phyloP scores from a whole-genome alignment of 1,284 basidiomycete species.

The Erythrobasidium hasegawianum region DNA sequence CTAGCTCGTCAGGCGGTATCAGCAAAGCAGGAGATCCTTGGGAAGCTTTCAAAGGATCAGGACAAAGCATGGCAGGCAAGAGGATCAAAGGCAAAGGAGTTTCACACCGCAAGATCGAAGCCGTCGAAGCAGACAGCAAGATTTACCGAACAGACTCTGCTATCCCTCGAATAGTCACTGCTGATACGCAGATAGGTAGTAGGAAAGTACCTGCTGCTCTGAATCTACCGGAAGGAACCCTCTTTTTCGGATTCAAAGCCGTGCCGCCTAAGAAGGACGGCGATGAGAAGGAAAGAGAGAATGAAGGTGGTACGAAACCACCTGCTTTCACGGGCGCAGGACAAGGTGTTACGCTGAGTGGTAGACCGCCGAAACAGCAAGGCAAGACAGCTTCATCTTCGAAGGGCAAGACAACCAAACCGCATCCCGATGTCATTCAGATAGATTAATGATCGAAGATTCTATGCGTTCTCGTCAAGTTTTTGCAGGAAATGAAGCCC shows the following conservation, averaged over 20 bases:
- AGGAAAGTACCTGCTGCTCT: slow-evolving; percentile 82
- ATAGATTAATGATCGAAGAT: slow-evolving; percentile 36
- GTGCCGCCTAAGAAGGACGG: slow-evolving; percentile 19
- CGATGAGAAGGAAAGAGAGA: neutral
- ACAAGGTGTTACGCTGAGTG: slow-evolving; percentile 32
- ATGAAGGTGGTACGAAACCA: slow-evolving; percentile 8
- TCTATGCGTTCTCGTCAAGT: no score
- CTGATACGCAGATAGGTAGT: slow-evolving; percentile 66
- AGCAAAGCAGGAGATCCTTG: slow-evolving; percentile 57
- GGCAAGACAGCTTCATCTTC: slow-evolving; percentile 33
- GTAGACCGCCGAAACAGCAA: slow-evolving; percentile 12
- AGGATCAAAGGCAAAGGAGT: slow-evolving; percentile 90
- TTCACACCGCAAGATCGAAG: slow-evolving; percentile 71
- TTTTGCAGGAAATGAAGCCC: no score
- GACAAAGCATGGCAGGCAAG: slow-evolving; percentile 78
- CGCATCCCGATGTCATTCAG: slow-evolving; percentile 41
- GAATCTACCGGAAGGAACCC: slow-evolving; percentile 82
- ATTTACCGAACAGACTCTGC: slow-evolving; percentile 83
- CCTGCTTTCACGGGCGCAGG: slow-evolving; percentile 34
- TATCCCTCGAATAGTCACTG: slow-evolving; percentile 72
- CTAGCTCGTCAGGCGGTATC: slow-evolving; percentile 48
- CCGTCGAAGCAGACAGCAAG: slow-evolving; percentile 73
- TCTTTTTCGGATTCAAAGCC: slow-evolving; percentile 79
- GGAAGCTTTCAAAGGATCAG: slow-evolving; percentile 91
- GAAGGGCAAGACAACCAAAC: slow-evolving; percentile 32